phyloP scores from a whole-genome alignment of 2,329 filamentous ascomycete genomes.

The Ophiostoma tasmaniense region DNA sequence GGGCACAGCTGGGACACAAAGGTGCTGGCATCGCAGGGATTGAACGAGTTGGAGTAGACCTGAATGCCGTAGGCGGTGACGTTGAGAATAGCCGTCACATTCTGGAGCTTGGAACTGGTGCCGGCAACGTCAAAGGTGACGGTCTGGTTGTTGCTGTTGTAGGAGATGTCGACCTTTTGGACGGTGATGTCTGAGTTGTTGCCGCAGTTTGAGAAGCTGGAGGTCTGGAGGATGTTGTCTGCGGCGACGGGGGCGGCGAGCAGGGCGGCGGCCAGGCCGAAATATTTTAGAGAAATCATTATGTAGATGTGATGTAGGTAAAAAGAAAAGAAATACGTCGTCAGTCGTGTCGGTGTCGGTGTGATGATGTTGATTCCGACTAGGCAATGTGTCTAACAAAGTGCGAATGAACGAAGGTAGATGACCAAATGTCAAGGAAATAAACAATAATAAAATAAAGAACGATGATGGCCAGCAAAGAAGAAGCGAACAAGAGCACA shows the following conservation, averaged over 20 bases:
- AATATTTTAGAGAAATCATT: slow-evolving; percentile 19
- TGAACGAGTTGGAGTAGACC: slow-evolving; percentile 71
- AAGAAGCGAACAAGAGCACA: background rate
- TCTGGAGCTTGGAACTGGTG: slow-evolving; percentile 62
- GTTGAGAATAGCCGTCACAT: slow-evolving; percentile 67
- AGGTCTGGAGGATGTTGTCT: slow-evolving; percentile 66
- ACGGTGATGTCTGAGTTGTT: slow-evolving; percentile 54
- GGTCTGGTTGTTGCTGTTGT: slow-evolving; percentile 64
- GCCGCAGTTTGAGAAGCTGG: slow-evolving; percentile 68
- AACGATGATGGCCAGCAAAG: slow-evolving; percentile 1
- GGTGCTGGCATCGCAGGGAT: slow-evolving; percentile 65
- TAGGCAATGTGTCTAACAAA: background rate
- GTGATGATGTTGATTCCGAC: background rate
- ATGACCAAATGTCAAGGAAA: background rate
- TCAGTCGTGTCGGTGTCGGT: slow-evolving; percentile 2
- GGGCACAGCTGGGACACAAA: slow-evolving; percentile 73
- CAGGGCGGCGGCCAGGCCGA: slow-evolving; percentile 32
- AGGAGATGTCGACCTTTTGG: slow-evolving; percentile 65
- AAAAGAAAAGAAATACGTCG: slow-evolving; percentile 1
- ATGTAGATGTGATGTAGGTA: background rate
- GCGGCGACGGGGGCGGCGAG: slow-evolving; percentile 34
- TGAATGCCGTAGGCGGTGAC: slow-evolving; percentile 78
- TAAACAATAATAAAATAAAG: background rate
- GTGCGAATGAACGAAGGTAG: background rate
- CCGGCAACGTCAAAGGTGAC: slow-evolving; percentile 79